Evolutionary conservation across 2,329 filamentous ascomycete species (phyloP).

Genomic region (Paecilomyces niveus): DNA sequence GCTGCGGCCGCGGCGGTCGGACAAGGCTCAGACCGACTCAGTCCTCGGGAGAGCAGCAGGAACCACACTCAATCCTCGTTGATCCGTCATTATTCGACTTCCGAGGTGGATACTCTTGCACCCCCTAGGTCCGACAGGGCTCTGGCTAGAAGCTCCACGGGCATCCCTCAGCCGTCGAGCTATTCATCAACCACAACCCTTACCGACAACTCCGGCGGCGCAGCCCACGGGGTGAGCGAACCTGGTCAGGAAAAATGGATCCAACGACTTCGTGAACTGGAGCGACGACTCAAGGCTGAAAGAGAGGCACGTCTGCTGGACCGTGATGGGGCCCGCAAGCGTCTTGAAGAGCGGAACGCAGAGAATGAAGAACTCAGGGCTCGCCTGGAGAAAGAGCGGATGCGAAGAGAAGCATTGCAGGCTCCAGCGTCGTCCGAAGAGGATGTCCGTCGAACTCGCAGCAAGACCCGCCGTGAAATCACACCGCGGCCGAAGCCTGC

Average conservation of each 20-base stretch:
- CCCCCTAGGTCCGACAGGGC: conserved; percentile 19
- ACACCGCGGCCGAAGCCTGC: background rate
- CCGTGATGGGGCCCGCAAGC: conserved; percentile 71
- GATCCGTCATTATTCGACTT: conserved; percentile 48
- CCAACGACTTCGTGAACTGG: conserved; percentile 75
- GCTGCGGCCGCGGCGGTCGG: conserved; percentile 27
- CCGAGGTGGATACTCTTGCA: conserved; percentile 37
- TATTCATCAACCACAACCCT: conserved; percentile 25
- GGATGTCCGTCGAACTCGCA: background rate
- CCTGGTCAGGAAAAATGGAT: conserved; percentile 68
- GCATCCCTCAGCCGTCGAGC: conserved; percentile 28
- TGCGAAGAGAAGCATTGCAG: conserved; percentile 19
- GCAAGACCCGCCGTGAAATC: background rate
- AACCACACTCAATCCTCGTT: conserved; percentile 40
- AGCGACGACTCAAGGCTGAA: conserved; percentile 82
- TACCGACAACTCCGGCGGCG: conserved; percentile 19
- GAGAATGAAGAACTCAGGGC: conserved; percentile 66
- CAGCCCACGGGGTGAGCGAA: conserved; percentile 18
- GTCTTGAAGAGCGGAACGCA: conserved; percentile 66
- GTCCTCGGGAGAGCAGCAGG: conserved; percentile 11
- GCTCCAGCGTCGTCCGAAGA: background rate
- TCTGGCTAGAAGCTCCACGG: conserved; percentile 22
- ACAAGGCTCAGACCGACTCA: conserved; percentile 28
- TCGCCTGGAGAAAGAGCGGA: conserved; percentile 54
- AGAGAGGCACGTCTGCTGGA: conserved; percentile 80